phyloP scores from a whole-genome alignment of 306 rosid species.

The Pyrus communis region DNA sequence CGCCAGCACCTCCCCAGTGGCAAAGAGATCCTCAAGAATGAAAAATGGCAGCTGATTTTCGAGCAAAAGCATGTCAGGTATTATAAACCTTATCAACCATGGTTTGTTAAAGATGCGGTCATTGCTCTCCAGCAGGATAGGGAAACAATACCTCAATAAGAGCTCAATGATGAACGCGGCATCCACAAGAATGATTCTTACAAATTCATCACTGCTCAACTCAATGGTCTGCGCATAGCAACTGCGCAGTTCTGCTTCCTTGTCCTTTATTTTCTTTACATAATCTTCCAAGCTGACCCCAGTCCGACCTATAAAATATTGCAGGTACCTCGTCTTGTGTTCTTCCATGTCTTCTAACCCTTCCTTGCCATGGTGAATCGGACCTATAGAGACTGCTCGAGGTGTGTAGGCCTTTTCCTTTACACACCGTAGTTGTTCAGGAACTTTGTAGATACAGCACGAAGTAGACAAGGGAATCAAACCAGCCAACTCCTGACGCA shows the following conservation, averaged over 20 bases:
- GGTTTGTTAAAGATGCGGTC: constrained; percentile 25
- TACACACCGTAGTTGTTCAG: background rate
- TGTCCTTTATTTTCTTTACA: background rate
- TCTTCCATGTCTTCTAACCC: constrained; percentile 2
- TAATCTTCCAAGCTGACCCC: background rate
- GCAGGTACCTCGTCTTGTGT: background rate
- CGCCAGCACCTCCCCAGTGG: background rate
- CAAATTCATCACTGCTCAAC: background rate
- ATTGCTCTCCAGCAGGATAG: background rate
- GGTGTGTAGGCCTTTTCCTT: background rate
- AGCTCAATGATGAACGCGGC: constrained; percentile 23
- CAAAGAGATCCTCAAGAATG: constrained; percentile 5
- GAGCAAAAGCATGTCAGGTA: constrained; percentile 18
- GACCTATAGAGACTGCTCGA: constrained; percentile 28
- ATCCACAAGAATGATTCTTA: constrained; percentile 11
- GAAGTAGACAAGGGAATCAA: background rate
- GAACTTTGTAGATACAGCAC: background rate
- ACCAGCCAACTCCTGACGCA: background rate
- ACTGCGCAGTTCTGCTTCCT: background rate
- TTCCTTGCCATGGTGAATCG: constrained; percentile 11
- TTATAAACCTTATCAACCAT: constrained; percentile 7
- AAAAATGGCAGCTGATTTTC: constrained; percentile 43
- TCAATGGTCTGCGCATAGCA: background rate
- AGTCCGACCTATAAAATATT: background rate
- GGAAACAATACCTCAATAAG: background rate